These are phyloP conservation scores for Fagopyrum tataricum DNA, from an alignment of 148 eudicot species.

Conservation along the genomic window DNA sequence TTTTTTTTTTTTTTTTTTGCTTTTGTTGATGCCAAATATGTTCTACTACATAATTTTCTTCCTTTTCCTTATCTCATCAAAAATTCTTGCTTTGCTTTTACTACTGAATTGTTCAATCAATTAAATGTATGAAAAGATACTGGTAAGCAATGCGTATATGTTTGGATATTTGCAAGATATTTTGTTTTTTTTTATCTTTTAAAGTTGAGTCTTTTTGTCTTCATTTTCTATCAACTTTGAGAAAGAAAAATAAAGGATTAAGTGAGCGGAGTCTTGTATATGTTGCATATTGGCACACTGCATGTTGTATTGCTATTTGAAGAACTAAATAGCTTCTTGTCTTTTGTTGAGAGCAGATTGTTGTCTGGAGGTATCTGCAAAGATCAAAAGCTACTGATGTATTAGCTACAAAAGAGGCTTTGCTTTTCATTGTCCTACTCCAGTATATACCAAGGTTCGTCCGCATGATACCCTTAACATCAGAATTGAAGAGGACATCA, in stretches of 20 bases:
- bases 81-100: background rate
- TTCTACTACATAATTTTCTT: background rate
- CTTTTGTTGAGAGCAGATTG: conserved; percentile 47
- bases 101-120: background rate
- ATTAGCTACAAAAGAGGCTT: conserved; percentile 50
- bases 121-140: background rate
- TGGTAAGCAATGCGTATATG: background rate
- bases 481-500: conserved; percentile 62
- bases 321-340: background rate
- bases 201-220: background rate
- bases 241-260: background rate
- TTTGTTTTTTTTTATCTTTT: background rate
- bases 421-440: conserved; percentile 42
- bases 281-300: conserved; percentile 27
- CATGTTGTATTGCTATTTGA: conserved; percentile 13
- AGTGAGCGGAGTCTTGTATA: background rate
- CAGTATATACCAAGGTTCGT: conserved; percentile 57
- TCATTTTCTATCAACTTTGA: background rate
- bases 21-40: background rate
- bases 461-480: conserved; percentile 48
- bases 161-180: background rate
- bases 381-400: conserved; percentile 61
- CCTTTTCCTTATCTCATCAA: background rate
- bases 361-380: conserved; percentile 71
- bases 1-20: background rate